Conservation (phyloP, 306 rosid genomes). For the Citrullus amarus region DNA sequence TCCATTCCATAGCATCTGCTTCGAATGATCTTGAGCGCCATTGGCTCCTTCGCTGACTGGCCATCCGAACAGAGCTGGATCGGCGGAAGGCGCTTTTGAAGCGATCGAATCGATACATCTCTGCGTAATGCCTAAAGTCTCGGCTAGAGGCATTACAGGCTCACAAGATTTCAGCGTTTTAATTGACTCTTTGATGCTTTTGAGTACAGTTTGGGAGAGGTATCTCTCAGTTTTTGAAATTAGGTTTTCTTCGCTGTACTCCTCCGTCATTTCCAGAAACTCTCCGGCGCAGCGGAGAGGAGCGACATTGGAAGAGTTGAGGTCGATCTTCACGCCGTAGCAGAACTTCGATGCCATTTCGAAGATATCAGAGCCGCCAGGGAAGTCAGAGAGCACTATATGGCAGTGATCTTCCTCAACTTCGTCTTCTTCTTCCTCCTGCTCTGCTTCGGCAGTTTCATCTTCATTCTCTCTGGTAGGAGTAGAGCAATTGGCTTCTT, state of each 20-base stretch:
- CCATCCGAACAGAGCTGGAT: slow-evolving; percentile 77
- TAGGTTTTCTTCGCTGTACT: slow-evolving; percentile 75
- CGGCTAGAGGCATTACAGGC: slow-evolving; percentile 46
- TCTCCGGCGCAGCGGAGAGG: slow-evolving; percentile 94
- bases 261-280: slow-evolving; percentile 84
- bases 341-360: slow-evolving; percentile 90
- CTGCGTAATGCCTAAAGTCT: slow-evolving; percentile 46
- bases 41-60: slow-evolving; percentile 38
- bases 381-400: slow-evolving; percentile 47
- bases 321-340: slow-evolving; percentile 81
- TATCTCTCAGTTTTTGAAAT: slow-evolving; percentile 70
- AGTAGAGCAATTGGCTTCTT: slow-evolving; percentile 42
- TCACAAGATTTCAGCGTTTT: slow-evolving; percentile 78
- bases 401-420: slow-evolving; percentile 67
- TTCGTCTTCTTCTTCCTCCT: slow-evolving; percentile 26
- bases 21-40: slow-evolving; percentile 27
- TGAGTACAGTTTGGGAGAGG: slow-evolving; percentile 52
- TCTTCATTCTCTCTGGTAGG: slow-evolving; percentile 5
- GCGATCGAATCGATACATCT: slow-evolving; percentile 57
- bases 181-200: slow-evolving; percentile 58
- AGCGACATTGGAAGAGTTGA: slow-evolving; percentile 61
- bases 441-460: not conserved
- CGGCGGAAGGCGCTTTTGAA: slow-evolving; percentile 48
- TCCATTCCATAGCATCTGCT: slow-evolving; percentile 56
- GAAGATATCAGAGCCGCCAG: slow-evolving; percentile 77